Evolutionary conservation across 176 grass and related monocot genomes (phyloP).

Genomic region (Phoenix roebelenii): DNA sequence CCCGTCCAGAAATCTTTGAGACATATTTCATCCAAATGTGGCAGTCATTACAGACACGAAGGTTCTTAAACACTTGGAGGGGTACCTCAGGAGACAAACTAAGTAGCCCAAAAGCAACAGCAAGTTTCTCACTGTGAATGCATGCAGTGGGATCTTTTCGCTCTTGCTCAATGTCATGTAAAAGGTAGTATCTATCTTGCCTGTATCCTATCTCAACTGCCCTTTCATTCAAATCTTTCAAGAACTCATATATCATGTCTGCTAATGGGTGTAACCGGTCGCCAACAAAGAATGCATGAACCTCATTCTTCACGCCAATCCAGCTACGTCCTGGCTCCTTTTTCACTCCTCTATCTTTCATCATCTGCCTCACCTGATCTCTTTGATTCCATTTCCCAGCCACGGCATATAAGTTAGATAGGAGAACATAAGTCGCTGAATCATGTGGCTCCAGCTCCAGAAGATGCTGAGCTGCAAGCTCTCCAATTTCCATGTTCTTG

Average conservation of each 20-base stretch:
- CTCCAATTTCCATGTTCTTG: constrained; percentile 55
- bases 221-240: constrained; percentile 36
- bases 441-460: constrained; percentile 53
- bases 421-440: constrained; percentile 35
- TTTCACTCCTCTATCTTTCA: constrained; percentile 58
- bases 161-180: constrained; percentile 56
- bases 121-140: constrained; percentile 62
- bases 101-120: constrained; percentile 45
- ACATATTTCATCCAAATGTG: constrained; percentile 65
- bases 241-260: constrained; percentile 39
- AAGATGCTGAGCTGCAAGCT: constrained; percentile 53
- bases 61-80: constrained; percentile 59
- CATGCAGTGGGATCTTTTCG: constrained; percentile 27
- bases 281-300: constrained; percentile 66
- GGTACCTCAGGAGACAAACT: constrained; percentile 32
- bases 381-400: constrained; percentile 42
- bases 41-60: constrained; percentile 55
- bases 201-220: constrained; percentile 48
- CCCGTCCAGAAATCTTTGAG: constrained; percentile 24
- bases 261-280: constrained; percentile 42
- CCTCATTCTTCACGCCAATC: constrained; percentile 36
- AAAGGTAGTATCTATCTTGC: constrained; percentile 36
- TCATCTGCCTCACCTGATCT: constrained; percentile 70
- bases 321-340: constrained; percentile 52
- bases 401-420: constrained; percentile 71